Evolutionary conservation across 176 grass and related monocot genomes (phyloP).

Genomic region (Hsuehochloa calcarea): DNA sequence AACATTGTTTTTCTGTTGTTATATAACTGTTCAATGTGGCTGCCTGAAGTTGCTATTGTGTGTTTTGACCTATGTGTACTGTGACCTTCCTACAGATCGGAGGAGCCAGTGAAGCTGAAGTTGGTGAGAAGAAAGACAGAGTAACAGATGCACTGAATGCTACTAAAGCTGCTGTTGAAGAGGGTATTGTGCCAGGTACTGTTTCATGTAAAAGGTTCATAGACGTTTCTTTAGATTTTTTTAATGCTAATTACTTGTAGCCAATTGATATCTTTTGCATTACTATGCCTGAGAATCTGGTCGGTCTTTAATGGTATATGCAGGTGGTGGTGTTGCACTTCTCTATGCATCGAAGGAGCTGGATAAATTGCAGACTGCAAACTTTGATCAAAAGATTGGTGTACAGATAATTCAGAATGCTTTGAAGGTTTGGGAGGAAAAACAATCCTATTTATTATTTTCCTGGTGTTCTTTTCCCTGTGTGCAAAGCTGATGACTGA

Average conservation of each 20-base stretch:
- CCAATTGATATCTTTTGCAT: neutral
- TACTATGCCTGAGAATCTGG: neutral
- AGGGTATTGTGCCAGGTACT: conserved; percentile 94
- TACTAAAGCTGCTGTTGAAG: conserved; percentile 97
- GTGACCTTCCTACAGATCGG: conserved; percentile 62
- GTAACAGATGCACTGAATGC: conserved; percentile 94
- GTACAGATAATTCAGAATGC: conserved; percentile 99
- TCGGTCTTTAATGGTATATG: conserved; percentile 17
- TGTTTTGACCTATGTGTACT: neutral
- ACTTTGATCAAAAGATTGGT: conserved; percentile 99
- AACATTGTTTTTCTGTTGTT: neutral
- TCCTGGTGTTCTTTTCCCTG: neutral
- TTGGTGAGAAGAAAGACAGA: conserved; percentile 94
- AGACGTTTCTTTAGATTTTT: neutral
- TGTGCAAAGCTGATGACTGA: neutral
- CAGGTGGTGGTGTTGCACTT: conserved; percentile 95
- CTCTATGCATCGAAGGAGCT: conserved; percentile 96
- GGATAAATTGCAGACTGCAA: conserved; percentile 75
- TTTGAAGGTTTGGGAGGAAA: conserved; percentile 57
- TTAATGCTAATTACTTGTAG: neutral
- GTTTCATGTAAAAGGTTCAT: neutral
- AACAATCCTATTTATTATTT: neutral
- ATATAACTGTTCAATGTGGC: neutral
- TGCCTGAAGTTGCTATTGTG: neutral
- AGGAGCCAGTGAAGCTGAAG: conserved; percentile 90